A percentile compares a stretch with the other conserved stretches of the same genome.
Conservation (phyloP, 73 alveolate species). For the Diophrys sp. region DNA sequence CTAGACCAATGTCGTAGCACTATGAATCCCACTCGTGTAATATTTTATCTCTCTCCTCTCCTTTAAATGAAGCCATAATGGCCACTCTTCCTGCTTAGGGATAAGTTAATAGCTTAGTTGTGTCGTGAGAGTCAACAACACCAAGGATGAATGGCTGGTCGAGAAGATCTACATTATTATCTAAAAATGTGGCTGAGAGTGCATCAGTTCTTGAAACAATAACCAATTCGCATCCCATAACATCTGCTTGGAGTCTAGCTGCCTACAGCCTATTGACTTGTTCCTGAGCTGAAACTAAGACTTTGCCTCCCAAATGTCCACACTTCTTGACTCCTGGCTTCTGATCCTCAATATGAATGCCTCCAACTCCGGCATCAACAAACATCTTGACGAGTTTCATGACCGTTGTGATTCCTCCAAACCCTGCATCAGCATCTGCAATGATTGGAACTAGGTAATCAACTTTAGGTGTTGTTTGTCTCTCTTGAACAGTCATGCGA, state of each 20-base stretch:
- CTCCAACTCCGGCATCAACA: constrained; percentile 94
- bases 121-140: constrained; percentile 47
- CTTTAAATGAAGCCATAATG: constrained; percentile 57
- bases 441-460: constrained; percentile 88
- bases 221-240: constrained; percentile 82
- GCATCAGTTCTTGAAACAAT: constrained; percentile 94
- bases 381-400: constrained; percentile 88
- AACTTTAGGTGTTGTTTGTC: constrained; percentile 32
- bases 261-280: constrained; percentile 82
- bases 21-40: constrained; percentile 52
- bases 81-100: constrained; percentile 74
- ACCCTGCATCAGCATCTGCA: constrained; percentile 96
- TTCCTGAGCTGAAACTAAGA: constrained; percentile 79
- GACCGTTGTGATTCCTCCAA: constrained; percentile 89
- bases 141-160: constrained; percentile 89
- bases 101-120: constrained; percentile 46
- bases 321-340: constrained; percentile 94
- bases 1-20: constrained; percentile 54
- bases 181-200: constrained; percentile 84
- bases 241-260: constrained; percentile 87
- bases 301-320: constrained; percentile 96
- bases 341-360: constrained; percentile 92
- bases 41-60: constrained; percentile 54
- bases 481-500: constrained; percentile 54
- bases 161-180: constrained; percentile 70